Base-by-base conservation (phyloP, 345 rosid genomes). In the Reutealis trisperma region DNA sequence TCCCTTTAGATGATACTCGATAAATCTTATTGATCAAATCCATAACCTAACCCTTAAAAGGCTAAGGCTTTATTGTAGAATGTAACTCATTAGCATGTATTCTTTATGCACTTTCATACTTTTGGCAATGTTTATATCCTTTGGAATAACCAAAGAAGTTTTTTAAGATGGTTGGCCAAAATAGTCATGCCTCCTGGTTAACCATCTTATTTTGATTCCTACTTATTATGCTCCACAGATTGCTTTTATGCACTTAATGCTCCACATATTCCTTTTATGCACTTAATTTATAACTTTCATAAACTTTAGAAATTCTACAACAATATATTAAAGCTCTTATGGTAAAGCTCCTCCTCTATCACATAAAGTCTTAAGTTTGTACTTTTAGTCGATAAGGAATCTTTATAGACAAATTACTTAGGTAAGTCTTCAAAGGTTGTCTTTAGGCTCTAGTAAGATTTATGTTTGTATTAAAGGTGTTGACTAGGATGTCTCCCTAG, bases 11-110 rank as follows among this genome's bases (percentile, higher is more conserved):
- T 0, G 59, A 74, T 44, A 70, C 41, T 1, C 61, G 70, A 18
- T 74, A 25, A 15, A 74, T 63, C 15, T 74, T 63, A 2, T 70
- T 27, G 37, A 74, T 62, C 0, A 49, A 0, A 16, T 63, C 77
- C 11, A 47, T 63, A 5, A 14, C 47, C 61, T 61, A 63, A 24
- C 77, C 77, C 11, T 25, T 9, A 15, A 74, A 74, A 1, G 60
- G 61, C 37, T 45, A 49, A 0, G 77, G 62, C 21, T 59, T 63
- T 1, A 74, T 4, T 16, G 49, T 47, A 5, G 30, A 15, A 0
- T 49, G 32, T 14, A 63, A 5, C 2, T 47, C 61, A 0, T 12
- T 47, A 1, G 44, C 49, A 1, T 22, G 77, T 0, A 49, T 30
- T 13, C 42, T 42, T 15, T 25, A 37, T 14, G 65, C 30, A 2